Evolutionary conservation across 257 asterid genomes (phyloP).

Genomic region (Solanum neorickii): DNA sequence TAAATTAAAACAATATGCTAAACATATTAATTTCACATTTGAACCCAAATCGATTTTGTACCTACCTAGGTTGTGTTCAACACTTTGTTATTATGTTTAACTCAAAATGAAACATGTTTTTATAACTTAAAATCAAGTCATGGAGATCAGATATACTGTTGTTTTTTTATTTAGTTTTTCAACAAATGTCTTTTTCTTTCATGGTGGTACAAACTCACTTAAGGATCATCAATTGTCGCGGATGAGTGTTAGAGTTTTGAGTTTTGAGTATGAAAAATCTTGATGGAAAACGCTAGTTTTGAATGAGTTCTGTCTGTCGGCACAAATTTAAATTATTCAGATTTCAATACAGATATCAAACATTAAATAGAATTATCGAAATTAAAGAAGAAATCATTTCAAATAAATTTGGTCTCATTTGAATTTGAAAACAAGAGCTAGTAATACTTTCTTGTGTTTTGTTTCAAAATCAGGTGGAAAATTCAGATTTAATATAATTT

Average conservation of each 20-base stretch:
- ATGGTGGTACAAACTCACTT: not conserved
- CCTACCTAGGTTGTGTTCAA: not conserved
- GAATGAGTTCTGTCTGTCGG: rapidly evolving
- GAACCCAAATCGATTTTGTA: not conserved
- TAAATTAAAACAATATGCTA: not conserved
- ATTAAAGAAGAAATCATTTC: not conserved
- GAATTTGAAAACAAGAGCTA: not conserved
- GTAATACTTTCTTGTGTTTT: not conserved
- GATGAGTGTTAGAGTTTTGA: too few relatives aligned
- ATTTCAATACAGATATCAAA: not conserved
- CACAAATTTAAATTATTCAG: too few relatives aligned
- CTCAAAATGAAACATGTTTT: not conserved
- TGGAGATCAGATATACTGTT: not conserved
- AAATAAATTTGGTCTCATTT: too few relatives aligned
- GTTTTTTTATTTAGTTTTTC: not conserved
- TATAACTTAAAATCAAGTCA: not conserved
- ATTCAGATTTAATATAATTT: not conserved
- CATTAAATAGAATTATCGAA: too few relatives aligned
- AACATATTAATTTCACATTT: not conserved
- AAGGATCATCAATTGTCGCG: not conserved
- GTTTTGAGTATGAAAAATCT: too few relatives aligned
- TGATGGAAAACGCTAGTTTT: rapidly evolving
- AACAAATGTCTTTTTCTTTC: not conserved
- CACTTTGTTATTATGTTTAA: not conserved
- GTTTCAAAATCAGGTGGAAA: not conserved